Conservation (phyloP, 2,329 filamentous ascomycete species). For the Hypoxylon sp. region DNA sequence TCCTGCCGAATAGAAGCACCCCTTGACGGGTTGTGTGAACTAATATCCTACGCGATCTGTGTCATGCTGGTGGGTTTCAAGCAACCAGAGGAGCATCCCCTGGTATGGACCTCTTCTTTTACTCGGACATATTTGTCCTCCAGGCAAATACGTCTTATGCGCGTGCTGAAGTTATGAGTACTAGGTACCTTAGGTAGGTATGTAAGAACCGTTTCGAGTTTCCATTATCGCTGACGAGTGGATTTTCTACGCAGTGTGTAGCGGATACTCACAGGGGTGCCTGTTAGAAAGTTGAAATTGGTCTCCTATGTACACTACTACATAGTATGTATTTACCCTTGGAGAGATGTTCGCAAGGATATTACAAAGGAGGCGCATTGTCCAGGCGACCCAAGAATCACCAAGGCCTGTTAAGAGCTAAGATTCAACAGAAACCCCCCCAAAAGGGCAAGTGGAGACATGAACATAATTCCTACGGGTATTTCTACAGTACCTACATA, state of each 20-base stretch:
- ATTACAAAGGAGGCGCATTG: constrained; percentile 15
- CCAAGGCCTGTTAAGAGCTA: constrained; percentile 19
- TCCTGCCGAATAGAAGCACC: constrained; percentile 31
- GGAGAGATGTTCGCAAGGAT: constrained; percentile 25
- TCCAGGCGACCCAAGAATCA: constrained; percentile 4
- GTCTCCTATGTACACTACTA: not conserved
- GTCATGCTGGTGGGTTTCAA: constrained; percentile 44
- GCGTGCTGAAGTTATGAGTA: constrained; percentile 4
- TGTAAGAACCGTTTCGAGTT: constrained; percentile 39
- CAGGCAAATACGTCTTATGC: not conserved
- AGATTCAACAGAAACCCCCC: constrained; percentile 5
- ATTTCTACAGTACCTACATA: too few relatives aligned
- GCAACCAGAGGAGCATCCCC: constrained; percentile 34
- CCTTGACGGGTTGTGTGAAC: constrained; percentile 32
- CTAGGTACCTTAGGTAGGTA: not conserved
- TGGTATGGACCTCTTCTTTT: constrained; percentile 24
- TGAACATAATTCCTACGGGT: too few relatives aligned
- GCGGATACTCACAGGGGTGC: constrained; percentile 21
- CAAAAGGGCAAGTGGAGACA: constrained; percentile 7
- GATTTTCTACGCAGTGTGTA: constrained; percentile 2
- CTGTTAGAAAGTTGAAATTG: constrained; percentile 16
- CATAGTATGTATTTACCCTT: not conserved
- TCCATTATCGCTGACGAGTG: constrained; percentile 24
- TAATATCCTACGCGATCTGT: constrained; percentile 45
- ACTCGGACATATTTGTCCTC: not conserved